These are phyloP conservation scores for Thielaviopsis musarum DNA, from an alignment of 2,329 filamentous ascomycete species.

Conservation along the genomic window DNA sequence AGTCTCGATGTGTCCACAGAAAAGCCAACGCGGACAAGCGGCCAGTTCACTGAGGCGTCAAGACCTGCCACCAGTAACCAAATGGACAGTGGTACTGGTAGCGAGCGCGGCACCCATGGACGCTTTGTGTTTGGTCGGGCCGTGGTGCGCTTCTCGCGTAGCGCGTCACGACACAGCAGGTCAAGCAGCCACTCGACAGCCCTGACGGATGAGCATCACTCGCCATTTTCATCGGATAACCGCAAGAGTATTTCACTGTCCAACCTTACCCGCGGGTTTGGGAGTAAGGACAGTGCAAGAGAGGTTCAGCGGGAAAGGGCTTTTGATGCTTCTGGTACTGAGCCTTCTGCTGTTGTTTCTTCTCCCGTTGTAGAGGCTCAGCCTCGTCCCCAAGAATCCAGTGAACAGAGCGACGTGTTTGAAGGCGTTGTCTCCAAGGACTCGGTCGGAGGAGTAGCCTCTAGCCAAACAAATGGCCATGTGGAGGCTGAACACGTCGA, in stretches of 20 bases:
- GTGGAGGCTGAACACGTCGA: neutral
- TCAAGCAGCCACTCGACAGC: conserved; percentile 10
- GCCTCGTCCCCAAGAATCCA: neutral
- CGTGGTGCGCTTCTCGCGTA: conserved; percentile 10
- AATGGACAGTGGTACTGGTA: neutral
- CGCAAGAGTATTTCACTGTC: conserved; percentile 11
- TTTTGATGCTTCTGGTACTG: neutral
- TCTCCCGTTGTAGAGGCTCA: neutral
- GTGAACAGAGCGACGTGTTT: neutral
- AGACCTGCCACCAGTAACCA: conserved; percentile 2
- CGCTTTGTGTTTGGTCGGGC: conserved; percentile 9
- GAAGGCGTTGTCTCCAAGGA: neutral
- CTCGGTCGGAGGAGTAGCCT: neutral
- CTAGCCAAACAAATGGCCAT: neutral
- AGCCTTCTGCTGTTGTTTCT: neutral
- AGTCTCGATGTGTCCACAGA: conserved; percentile 4
- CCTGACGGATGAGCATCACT: neutral
- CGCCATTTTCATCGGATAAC: conserved; percentile 2
- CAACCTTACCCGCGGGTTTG: conserved; percentile 6
- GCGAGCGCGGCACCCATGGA: neutral
- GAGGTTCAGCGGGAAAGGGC: conserved; percentile 5
- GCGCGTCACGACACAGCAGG: conserved; percentile 10
- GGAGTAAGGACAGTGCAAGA: conserved; percentile 2
- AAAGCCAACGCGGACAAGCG: conserved; percentile 3
- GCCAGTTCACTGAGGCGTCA: neutral